Conservation (phyloP, 257 asterid genomes). For the Ocimum tenuiflorum region DNA sequence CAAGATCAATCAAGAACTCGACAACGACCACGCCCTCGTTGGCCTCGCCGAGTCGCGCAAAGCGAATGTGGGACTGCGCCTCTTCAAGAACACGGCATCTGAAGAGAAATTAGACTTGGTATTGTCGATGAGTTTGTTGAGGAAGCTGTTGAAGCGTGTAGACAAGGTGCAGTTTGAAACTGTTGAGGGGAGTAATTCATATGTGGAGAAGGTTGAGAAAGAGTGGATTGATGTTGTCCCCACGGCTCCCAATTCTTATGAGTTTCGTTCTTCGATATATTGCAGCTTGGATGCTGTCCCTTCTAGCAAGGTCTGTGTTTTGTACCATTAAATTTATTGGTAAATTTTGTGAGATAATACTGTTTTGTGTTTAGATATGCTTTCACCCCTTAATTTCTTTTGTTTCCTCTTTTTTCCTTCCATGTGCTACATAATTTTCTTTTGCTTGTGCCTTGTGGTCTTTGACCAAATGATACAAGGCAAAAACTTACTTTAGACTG, state of each 20-base stretch:
- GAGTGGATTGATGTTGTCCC: slow-evolving; percentile 71
- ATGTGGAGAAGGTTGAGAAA: slow-evolving; percentile 49
- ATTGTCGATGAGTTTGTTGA: slow-evolving; percentile 53
- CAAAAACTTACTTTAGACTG: too few relatives aligned
- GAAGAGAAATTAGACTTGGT: slow-evolving; percentile 47
- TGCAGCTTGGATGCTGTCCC: slow-evolving; percentile 50
- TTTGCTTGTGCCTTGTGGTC: too few relatives aligned
- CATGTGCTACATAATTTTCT: too few relatives aligned
- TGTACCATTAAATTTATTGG: slow-evolving; percentile 27
- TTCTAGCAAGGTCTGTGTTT: slow-evolving; percentile 43
- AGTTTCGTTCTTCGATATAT: slow-evolving; percentile 62
- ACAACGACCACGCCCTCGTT: slow-evolving; percentile 33
- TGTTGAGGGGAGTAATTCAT: slow-evolving; percentile 33
- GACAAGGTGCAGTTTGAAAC: slow-evolving; percentile 50
- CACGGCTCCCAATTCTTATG: slow-evolving; percentile 54
- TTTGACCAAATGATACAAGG: too few relatives aligned
- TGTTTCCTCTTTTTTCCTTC: too few relatives aligned
- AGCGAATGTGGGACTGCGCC: slow-evolving; percentile 52
- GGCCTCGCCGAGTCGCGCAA: slow-evolving; percentile 55
- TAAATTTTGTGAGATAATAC: background rate
- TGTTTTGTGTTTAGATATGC: background rate
- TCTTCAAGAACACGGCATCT: slow-evolving; percentile 19
- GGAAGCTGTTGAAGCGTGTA: slow-evolving; percentile 42
- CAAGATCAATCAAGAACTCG: slow-evolving; percentile 17
- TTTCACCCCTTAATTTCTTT: too few relatives aligned